phyloP scores from a whole-genome alignment of 192 early-diverging fungal genomes.

The Lobosporangium transversale region DNA sequence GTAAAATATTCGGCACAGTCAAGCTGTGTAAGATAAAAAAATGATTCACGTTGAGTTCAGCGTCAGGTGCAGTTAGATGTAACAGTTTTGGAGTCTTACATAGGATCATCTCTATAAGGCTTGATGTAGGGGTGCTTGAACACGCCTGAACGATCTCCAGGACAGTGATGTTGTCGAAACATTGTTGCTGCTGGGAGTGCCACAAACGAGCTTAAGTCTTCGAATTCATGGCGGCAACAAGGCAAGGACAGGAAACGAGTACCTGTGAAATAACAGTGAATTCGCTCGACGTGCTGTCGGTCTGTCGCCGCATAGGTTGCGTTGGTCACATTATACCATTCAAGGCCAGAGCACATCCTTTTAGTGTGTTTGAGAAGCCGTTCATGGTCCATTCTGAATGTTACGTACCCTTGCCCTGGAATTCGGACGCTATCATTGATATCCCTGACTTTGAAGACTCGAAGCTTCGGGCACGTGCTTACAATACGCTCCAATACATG shows the following conservation, averaged over 20 bases:
- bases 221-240: no score
- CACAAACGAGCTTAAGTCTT: no score
- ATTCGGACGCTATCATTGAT: no score
- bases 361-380: not conserved
- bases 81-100: constrained; percentile 1
- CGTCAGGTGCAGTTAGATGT: constrained; percentile 1
- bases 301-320: not conserved
- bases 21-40: no score
- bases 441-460: constrained; percentile 5
- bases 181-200: no score
- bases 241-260: not conserved
- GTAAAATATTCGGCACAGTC: no score
- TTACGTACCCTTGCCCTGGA: no score
- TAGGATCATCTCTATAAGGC: not conserved
- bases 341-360: not conserved
- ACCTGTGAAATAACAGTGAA: not conserved
- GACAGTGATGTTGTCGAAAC: not conserved
- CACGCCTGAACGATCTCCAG: not conserved
- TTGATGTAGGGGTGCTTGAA: not conserved
- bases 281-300: not conserved
- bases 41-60: no score
- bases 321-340: not conserved
- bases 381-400: no score
- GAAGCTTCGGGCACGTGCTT: constrained; percentile 27
- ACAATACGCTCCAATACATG: constrained; percentile 20